Percentiles rank a stretch among this genome's conserved stretches.
Evolutionary conservation across 305 asterid species (phyloP).

Genomic region (Coffea humblotiana): DNA sequence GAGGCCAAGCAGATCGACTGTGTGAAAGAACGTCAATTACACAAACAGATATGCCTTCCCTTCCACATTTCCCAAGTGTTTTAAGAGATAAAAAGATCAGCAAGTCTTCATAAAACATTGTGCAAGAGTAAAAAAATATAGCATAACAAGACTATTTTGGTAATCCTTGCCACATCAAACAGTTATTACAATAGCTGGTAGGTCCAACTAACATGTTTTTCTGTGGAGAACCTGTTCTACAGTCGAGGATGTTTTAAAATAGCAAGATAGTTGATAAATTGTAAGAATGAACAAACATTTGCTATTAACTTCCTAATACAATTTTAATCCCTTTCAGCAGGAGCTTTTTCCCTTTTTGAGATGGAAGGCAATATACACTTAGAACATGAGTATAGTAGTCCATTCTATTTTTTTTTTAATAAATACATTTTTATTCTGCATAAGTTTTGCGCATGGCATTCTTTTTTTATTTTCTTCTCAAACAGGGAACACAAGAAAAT

Average conservation of each 20-base stretch:
- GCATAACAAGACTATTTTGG: neutral
- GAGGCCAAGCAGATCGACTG: constrained; percentile 1
- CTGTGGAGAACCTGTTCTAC: neutral
- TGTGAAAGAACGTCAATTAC: neutral
- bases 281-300: neutral
- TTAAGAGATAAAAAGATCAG: neutral
- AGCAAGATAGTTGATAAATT: neutral
- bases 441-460: neutral
- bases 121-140: neutral
- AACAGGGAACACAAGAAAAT: neutral
- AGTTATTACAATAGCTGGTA: neutral
- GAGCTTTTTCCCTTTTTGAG: neutral
- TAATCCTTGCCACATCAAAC: neutral
- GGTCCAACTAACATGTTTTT: neutral
- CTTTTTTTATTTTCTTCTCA: neutral
- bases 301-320: neutral
- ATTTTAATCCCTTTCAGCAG: neutral
- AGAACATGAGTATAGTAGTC: neutral
- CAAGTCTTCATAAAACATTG: neutral
- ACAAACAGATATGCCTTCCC: constrained; percentile 3
- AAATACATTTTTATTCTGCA: neutral
- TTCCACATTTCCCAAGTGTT: neutral
- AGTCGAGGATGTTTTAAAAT: neutral
- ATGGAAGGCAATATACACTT: neutral
- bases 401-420: neutral